Base-by-base conservation (phyloP, 345 rosid genomes). In the Turnera subulata region DNA sequence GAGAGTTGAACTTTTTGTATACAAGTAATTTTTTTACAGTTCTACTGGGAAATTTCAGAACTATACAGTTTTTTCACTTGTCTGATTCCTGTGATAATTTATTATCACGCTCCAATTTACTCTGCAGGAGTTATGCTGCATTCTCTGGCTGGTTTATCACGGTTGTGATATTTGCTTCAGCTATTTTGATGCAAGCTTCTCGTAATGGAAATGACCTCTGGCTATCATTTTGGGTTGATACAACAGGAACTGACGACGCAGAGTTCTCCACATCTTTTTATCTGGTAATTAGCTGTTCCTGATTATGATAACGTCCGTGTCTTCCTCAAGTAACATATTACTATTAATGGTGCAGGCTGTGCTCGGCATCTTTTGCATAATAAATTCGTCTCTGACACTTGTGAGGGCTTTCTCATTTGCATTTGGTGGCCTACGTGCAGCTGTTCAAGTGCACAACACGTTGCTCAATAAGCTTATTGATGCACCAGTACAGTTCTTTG, bases 341-440 rank as follows among this genome's bases (percentile, higher is more conserved):
- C 17, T 4, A 7, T 49, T n/a, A 47, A 56, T 70, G 70, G 11
- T 57, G 75, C 85, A 88, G 98, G 69, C 76, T 56, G 72, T 84
- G 56, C 96, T 88, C 19, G 75, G 84, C 78, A 71, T 80, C 59
- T 92, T 92, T 69, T 92, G 95, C 73, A 45, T 72, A 43, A n/a
- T 76, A 51, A 92, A 92, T 73, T 88, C 95, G 15, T 46, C 72
- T 53, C 59, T 84, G 39, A 92, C 98, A 9, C 63, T 92, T 75
- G 82, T 80, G 74, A 84, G 96, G 70, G 96, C 98, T 53, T 91
- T 91, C 80, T 86, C 95, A 2, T 91, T 91, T 83, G 96, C 98
- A 59, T 88, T 69, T 56, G 98, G 98, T 59, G 95, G 98, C 61
- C 64, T 92, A 65, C 76, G 62, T 64, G 96, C 91, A 59, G 98